Base-by-base conservation (phyloP, 2,329 filamentous ascomycete species). In the Phaeoacremonium minimum region DNA sequence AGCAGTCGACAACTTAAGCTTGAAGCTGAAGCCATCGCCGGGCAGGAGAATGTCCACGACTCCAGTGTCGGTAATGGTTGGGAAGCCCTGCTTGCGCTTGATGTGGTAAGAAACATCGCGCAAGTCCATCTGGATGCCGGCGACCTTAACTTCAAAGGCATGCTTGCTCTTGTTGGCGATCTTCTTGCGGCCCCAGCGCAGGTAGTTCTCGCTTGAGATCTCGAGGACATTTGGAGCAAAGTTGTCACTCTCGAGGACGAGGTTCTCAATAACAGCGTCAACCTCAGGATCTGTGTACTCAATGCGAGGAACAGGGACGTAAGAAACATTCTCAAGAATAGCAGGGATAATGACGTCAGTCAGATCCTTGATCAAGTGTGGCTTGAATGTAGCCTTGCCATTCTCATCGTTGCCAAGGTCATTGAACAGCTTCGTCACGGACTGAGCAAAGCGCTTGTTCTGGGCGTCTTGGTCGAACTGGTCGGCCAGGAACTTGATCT, bases 161-260 rank as follows among this genome's bases (percentile, higher is more conserved):
- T 95, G 90, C 63, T 87, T 83, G 61, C 80, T 83, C 71, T 83
- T 87, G 72, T 77, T 94, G 51, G 75, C 69, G 50, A 89, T 74
- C 58, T 83, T 83, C 80, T 94, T 96, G 56, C 93, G 88, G 26
- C 91, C 93, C 82, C 86, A 95, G 48, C 87, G 83, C 77, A 90
- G 88, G 69, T 93, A 94, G 69, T 97, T 93, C 67, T 97, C 90
- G 56, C 81, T 93, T 41, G 82, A 78, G 43, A 97, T 75, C 61
- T 98, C 91, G 28, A 95, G 63, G 5, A 91, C 75, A 51, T 98
- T 98, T 45, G 93, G 93, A 66, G 90, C 88, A 50, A 98, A 81
- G 66, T 98, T 98, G 70, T 97, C 90, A 47, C 87, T 90, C 67
- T 98, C 93, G 35, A 98, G 77, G 31, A 96, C 85, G 9, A 98